These are phyloP conservation scores for Zoysia japonica DNA, from an alignment of 176 grass and related monocot genomes.

Conservation along the genomic window DNA sequence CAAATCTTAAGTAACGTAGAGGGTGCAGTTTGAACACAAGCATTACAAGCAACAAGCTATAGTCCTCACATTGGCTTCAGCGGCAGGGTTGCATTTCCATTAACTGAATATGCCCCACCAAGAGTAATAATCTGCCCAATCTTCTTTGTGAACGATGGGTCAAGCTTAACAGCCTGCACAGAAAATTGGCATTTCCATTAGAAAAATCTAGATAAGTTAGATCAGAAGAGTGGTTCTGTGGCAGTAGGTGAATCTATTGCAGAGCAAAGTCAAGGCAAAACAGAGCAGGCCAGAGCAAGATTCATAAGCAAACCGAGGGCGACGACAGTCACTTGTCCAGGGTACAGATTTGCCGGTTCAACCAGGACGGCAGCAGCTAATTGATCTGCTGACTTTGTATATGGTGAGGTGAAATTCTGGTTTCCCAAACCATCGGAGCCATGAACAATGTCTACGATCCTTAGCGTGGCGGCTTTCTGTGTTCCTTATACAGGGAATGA, in stretches of 20 bases:
- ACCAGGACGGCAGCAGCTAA: conserved; percentile 69
- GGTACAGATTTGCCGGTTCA: conserved; percentile 69
- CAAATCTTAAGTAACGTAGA: neutral
- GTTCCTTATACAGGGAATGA: conserved; percentile 8
- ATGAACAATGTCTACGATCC: conserved; percentile 82
- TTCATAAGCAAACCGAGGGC: conserved; percentile 90
- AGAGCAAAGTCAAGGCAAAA: neutral
- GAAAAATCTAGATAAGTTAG: conserved; percentile 5
- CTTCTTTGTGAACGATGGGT: conserved; percentile 73
- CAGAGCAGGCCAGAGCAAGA: conserved; percentile 67
- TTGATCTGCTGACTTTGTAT: conserved; percentile 51
- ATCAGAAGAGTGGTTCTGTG: neutral
- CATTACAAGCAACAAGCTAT: conserved; percentile 3
- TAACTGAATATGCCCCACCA: conserved; percentile 89
- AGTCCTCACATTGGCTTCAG: conserved; percentile 78
- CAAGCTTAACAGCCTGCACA: conserved; percentile 71
- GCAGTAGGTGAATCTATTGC: neutral
- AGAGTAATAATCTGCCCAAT: conserved; percentile 90
- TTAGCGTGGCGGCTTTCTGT: conserved; percentile 86
- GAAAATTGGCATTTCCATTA: neutral
- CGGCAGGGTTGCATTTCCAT: conserved; percentile 95
- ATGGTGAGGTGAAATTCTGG: conserved; percentile 69
- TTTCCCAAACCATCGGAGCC: conserved; percentile 78
- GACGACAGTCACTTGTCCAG: conserved; percentile 72
- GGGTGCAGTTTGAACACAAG: no score